Evolutionary conservation across 108 stramenopile species (phyloP).

Genomic region (Chaetoceros tenuissimus): DNA sequence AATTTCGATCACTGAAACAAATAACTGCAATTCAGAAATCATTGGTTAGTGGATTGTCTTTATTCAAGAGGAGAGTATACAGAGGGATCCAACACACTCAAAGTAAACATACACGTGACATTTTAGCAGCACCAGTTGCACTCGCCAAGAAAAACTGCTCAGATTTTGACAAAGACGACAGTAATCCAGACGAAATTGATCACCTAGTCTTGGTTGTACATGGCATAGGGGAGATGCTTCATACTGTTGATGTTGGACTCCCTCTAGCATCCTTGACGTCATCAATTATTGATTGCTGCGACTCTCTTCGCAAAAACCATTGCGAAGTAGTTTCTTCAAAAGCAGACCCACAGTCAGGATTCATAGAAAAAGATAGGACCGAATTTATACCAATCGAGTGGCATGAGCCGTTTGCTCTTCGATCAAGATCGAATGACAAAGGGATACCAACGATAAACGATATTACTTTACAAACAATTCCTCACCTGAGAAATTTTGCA

Average conservation of each 20-base stretch:
- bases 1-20: constrained; percentile 43
- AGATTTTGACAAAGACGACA: background rate
- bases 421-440: constrained; percentile 16
- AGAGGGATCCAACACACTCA: constrained; percentile 23
- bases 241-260: constrained; percentile 42
- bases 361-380: constrained; percentile 14
- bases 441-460: constrained; percentile 30
- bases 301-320: constrained; percentile 56
- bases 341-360: background rate
- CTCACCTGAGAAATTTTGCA: constrained; percentile 59
- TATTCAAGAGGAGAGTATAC: constrained; percentile 60
- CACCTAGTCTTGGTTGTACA: constrained; percentile 72
- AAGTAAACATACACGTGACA: background rate
- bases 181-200: constrained; percentile 25
- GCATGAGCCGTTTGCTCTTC: constrained; percentile 58
- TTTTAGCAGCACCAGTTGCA: background rate
- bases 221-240: constrained; percentile 72
- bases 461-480: constrained; percentile 61
- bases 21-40: constrained; percentile 56
- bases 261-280: constrained; percentile 34
- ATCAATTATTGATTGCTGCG: constrained; percentile 58
- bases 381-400: constrained; percentile 79
- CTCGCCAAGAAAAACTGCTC: background rate
- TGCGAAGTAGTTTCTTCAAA: constrained; percentile 25
- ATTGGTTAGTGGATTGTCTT: constrained; percentile 37